These are phyloP conservation scores for Myxozyma monticola DNA, from an alignment of 805 yeast species.

Conservation along the genomic window DNA sequence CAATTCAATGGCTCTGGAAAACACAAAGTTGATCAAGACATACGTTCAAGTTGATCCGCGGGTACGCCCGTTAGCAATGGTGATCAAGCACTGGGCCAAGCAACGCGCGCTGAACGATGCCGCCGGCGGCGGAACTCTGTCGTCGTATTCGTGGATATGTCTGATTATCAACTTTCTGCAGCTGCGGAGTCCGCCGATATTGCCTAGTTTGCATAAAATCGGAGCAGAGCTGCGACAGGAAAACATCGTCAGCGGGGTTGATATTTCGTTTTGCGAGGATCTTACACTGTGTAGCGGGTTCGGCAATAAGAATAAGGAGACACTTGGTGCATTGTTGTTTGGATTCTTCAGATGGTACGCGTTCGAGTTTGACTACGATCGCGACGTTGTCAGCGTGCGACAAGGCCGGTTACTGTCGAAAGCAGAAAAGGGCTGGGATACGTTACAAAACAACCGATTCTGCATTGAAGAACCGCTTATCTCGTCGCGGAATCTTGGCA, in stretches of 20 bases:
- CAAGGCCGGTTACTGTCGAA: slow-evolving; percentile 32
- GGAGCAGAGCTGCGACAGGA: slow-evolving; percentile 10
- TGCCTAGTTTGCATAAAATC: slow-evolving; percentile 32
- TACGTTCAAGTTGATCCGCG: slow-evolving; percentile 33
- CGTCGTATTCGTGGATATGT: slow-evolving; percentile 36
- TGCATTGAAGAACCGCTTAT: slow-evolving; percentile 35
- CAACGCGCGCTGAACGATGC: slow-evolving; percentile 34
- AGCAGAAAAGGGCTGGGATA: slow-evolving; percentile 33
- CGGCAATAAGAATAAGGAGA: slow-evolving; percentile 28
- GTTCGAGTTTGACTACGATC: slow-evolving; percentile 31
- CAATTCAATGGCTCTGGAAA: slow-evolving; percentile 33
- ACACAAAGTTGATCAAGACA: slow-evolving; percentile 32
- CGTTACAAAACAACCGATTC: slow-evolving; percentile 32
- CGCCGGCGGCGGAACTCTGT: slow-evolving; percentile 35
- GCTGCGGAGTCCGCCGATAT: slow-evolving; percentile 28
- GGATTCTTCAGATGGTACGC: slow-evolving; percentile 33
- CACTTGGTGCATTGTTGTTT: slow-evolving; percentile 31
- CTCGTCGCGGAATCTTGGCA: slow-evolving; percentile 32
- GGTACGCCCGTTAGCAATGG: slow-evolving; percentile 33
- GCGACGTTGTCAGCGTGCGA: slow-evolving; percentile 30
- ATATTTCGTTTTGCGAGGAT: slow-evolving; percentile 32
- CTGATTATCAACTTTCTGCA: slow-evolving; percentile 34
- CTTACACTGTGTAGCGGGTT: slow-evolving; percentile 18
- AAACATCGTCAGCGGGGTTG: slow-evolving; percentile 24
- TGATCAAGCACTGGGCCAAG: slow-evolving; percentile 35